Base-by-base conservation (phyloP, 768 basidiomycete genomes). In the Collybia nuda region DNA sequence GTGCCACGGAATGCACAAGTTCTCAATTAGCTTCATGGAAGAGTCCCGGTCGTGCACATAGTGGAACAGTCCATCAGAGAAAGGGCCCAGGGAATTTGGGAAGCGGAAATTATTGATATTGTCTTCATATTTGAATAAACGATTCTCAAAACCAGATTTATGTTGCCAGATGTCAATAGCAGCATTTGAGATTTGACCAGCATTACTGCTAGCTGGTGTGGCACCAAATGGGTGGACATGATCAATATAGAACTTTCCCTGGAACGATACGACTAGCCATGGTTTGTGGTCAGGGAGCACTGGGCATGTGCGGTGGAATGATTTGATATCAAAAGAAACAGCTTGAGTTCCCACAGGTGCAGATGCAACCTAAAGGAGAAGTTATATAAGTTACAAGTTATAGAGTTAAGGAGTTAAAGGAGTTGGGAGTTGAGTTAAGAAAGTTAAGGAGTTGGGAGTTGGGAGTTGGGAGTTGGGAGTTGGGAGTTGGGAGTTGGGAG, bases 1-100 rank as follows among this genome's bases (percentile, higher is more conserved):
- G 38, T 70, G 66, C 63, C 64, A 67, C 0, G 67, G 69, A 1
- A 68, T 44, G 3, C 53, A 37, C 1, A 69, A 55, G 2, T 55
- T 38, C 2, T 39, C 28, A 15, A 69, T 62, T 2, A 42, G 40
- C 0, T 15, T 4, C 0, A 65, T 22, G 5, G 56, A 45, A 3
- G 48, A 50, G 3, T 22, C 38, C 1, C 55, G 40, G 36, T 66
- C 56, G 40, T 65, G 65, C 14, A 40, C n/a, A 40, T 67, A 40
- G 1, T 19, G 15, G 40, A 70, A 0, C 6, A 12, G 37, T 37
- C 56, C 5, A 40, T 35, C 29, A 22, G 7, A 19, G 46, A 49
- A 5, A 44, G 32, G 19, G 49, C 52, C 29, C 17, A 11, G 11
- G 41, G 29, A 17, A 4, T 46, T 48, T 14, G 67, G 65, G 19